Conservation (phyloP, 2,329 filamentous ascomycete species). For the Chaetoscypha palmicola region DNA sequence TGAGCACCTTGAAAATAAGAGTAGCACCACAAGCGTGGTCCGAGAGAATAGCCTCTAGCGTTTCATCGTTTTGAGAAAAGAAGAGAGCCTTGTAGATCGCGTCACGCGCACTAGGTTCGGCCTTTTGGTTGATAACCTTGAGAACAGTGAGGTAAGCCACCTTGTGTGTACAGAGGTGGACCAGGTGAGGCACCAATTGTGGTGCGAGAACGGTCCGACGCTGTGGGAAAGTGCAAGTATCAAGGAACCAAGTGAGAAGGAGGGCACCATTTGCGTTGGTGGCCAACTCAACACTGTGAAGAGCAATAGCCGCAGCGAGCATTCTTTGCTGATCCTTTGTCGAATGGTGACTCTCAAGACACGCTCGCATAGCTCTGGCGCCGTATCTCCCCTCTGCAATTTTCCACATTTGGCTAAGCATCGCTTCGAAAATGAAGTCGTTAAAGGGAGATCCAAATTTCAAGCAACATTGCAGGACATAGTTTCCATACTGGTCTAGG, state of each 20-base stretch:
- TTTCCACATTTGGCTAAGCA: constrained; percentile 92
- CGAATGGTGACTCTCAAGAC: constrained; percentile 89
- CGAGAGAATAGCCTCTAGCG: constrained; percentile 80
- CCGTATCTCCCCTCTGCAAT: constrained; percentile 89
- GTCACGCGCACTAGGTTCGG: constrained; percentile 86
- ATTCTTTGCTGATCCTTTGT: constrained; percentile 94
- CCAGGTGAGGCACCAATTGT: constrained; percentile 82
- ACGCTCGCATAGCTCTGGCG: constrained; percentile 92
- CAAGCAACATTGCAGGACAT: constrained; percentile 92
- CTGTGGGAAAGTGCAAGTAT: constrained; percentile 92
- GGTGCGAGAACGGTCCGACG: constrained; percentile 88
- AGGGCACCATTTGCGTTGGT: constrained; percentile 94
- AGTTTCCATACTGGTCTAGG: constrained; percentile 97
- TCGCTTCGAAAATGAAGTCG: constrained; percentile 96
- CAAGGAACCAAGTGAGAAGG: constrained; percentile 93
- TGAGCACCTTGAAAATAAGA: constrained; percentile 96
- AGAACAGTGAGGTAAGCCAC: constrained; percentile 94
- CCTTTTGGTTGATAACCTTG: constrained; percentile 97
- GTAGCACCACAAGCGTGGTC: constrained; percentile 92
- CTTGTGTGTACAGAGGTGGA: constrained; percentile 96
- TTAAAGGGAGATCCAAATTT: constrained; percentile 86
- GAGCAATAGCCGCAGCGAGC: constrained; percentile 88
- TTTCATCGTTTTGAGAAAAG: constrained; percentile 80
- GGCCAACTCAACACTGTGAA: constrained; percentile 92
- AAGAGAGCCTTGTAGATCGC: constrained; percentile 85